phyloP scores from a whole-genome alignment of 2,329 filamentous ascomycete species.

The Trichoderma harzianum region DNA sequence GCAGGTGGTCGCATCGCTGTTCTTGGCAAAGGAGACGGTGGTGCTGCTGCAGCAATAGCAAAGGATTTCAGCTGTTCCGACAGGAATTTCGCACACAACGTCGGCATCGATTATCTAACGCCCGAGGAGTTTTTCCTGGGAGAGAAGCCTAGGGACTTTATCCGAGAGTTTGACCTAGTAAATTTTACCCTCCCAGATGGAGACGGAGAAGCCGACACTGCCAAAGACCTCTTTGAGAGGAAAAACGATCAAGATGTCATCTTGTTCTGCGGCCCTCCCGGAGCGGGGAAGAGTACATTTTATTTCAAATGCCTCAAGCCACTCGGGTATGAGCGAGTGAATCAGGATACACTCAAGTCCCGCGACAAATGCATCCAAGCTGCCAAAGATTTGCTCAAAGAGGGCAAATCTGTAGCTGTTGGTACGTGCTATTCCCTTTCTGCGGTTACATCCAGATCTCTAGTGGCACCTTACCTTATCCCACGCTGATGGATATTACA shows the following conservation, averaged over 20 bases:
- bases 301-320: conserved; percentile 76
- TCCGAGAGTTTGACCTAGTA: conserved; percentile 67
- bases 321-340: conserved; percentile 77
- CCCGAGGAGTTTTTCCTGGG: conserved; percentile 89
- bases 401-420: conserved; percentile 68
- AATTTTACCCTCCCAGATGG: conserved; percentile 44
- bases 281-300: conserved; percentile 88
- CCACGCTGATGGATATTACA: not conserved
- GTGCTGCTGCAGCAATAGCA: conserved; percentile 27
- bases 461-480: not conserved
- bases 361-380: conserved; percentile 68
- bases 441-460: not conserved
- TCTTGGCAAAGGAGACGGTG: conserved; percentile 23
- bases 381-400: conserved; percentile 61
- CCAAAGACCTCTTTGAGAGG: conserved; percentile 52
- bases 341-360: conserved; percentile 84
- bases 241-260: conserved; percentile 69
- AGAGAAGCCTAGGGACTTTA: conserved; percentile 62
- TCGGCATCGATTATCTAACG: conserved; percentile 75
- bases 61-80: conserved; percentile 67
- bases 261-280: conserved; percentile 83
- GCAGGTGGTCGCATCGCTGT: conserved; percentile 61
- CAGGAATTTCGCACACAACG: conserved; percentile 79
- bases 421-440: conserved; percentile 52
- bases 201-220: conserved; percentile 17